Evolutionary conservation across 805 yeast species (phyloP), one percentile per base, ranked within the genome.

Genomic region (Kluyveromyces nonfermentans): DNA sequence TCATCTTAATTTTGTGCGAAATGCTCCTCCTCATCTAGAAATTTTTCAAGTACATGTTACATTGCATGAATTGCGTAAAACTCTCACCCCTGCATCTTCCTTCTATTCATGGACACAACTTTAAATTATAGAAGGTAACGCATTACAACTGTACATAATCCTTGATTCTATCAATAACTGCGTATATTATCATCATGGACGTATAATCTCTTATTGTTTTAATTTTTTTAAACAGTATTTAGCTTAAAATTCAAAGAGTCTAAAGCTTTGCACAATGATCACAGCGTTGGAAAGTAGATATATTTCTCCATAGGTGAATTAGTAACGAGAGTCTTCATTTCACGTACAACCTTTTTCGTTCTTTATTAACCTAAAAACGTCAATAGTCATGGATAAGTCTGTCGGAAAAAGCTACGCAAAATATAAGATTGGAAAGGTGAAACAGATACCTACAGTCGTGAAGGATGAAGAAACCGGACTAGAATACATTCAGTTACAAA

Each of bases 1-100:
- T 41, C 55, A 58, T 28, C 70, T 71, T 61, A 65, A 73, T 14
- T 59, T 63, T 32, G 56, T 65, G 18, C 63, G 57, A 1, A 59
- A 50, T 15, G 59, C 55, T 9, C 62, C 63, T 17, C 62, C 59
- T 43, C 78, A 74, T 44, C 65, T 71, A 43, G 70, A 73, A 51
- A 68, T 70, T 67, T 73, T 72, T 34, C 75, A 74, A 44, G 52
- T 75, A 33, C 80, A 77, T 44, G 58, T 77, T 9, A 68, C 74
- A 3, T 55, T 80, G 33, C 74, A 70, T 33, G 85, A 78, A 52
- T 52, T 79, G 25, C 63, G 72, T 42, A 53, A 52, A 33, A 48
- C 55, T 8, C 53, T 62, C 5, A 57, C 67, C 1, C 53, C 49
- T 21, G 54, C 63, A 2, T 62, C 65, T 2, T 49, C 55, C 42